Conservation (phyloP, 2,329 filamentous ascomycete genomes). For the Colletotrichum melonis region DNA sequence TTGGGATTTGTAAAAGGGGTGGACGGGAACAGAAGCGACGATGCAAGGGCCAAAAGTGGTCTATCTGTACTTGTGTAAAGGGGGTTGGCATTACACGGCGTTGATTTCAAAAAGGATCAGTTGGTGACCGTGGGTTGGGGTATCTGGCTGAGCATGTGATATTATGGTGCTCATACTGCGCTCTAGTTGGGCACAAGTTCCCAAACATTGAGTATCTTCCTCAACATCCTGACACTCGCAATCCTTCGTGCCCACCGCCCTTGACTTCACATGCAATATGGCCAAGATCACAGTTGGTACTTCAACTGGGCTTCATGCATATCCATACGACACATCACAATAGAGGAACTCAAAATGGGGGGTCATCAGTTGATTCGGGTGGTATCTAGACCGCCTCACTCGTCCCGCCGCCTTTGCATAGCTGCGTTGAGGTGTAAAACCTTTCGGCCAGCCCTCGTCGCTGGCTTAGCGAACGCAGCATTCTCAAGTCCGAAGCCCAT, state of each 20-base stretch:
- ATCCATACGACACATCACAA: neutral
- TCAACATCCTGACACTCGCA: neutral
- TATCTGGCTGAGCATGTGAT: neutral
- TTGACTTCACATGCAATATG: too few species aligned
- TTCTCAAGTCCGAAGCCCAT: slow-evolving; percentile 27
- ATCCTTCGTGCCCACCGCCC: too few species aligned
- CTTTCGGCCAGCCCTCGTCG: slow-evolving; percentile 9
- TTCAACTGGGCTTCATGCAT: neutral
- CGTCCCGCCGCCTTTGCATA: slow-evolving; percentile 14
- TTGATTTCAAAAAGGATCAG: slow-evolving; percentile 7
- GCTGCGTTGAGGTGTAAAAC: neutral
- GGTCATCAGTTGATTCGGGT: slow-evolving; percentile 31
- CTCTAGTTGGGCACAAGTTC: neutral
- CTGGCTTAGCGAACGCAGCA: neutral
- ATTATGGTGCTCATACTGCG: neutral
- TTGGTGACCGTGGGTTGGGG: neutral
- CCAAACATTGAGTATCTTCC: neutral
- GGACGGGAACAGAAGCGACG: neutral
- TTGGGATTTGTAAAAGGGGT: slow-evolving; percentile 73
- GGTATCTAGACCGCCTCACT: slow-evolving; percentile 35
- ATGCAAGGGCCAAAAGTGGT: neutral
- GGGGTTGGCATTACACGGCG: slow-evolving; percentile 30
- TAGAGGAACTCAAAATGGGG: neutral
- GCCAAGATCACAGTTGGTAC: neutral
- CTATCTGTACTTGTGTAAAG: slow-evolving; percentile 1